Base-by-base conservation (phyloP, 2,329 filamentous ascomycete species). In the Aspergillus pseudoglaucus region DNA sequence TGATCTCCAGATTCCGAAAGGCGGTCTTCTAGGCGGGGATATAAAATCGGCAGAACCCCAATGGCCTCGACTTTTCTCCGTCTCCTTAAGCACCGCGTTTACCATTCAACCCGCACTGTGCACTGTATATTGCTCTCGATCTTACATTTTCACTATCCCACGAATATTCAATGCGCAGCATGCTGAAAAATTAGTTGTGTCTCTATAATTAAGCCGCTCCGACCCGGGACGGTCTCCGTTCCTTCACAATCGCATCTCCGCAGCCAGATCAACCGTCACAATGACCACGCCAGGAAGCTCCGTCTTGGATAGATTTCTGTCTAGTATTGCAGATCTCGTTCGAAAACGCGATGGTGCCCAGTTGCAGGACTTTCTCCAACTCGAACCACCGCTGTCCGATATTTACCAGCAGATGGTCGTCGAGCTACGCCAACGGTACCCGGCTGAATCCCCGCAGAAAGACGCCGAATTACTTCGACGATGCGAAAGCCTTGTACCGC, bases 351-450 rank as follows among this genome's bases (percentile, higher is more conserved):
- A 90, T 67, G 86, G 84, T 51, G 70, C 74, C 27, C 74, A 78
- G 53, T 76, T 94, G 12, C 78, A 84, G 53, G 75, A 82, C 49
- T 90, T 82, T 75, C 77, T 94, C 12, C 78, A 83, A 52, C 84
- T 93, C 54, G 87, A 91, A 62, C 86, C 87, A 10, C 81, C 81
- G 25, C 78, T 88, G 23, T 75, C 81, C 2, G 74, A 80, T 14
- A 76, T 83, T 46, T 93, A 93, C 66, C 75, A 77, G 53, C 72
- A 80, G 48, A 82, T 94, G 58, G 80, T 82, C 23, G 65, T 70
- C 20, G 87, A 93, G 69, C 74, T 94, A 44, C 82, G 78, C 54
- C 70, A 72, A 30, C 66, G 73, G 25, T 89, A 82, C 60, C 70
- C 77, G n/a, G 64, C 61, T 38, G 67, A 66, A 9, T 55, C 62